Conservation (phyloP, 2,329 filamentous ascomycete species). For the Thielaviopsis ethacetica region DNA sequence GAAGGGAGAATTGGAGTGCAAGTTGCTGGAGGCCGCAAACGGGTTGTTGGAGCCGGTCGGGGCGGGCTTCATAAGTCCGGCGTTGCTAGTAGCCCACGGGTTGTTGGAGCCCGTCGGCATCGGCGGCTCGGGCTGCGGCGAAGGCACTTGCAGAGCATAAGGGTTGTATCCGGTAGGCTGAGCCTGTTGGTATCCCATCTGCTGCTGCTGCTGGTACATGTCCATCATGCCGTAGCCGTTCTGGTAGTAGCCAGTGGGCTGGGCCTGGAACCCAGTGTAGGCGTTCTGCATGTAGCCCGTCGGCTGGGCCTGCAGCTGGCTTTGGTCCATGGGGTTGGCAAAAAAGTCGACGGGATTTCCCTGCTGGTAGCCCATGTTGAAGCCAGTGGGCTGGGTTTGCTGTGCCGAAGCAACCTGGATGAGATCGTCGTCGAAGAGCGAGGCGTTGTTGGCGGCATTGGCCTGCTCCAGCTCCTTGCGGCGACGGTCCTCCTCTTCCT, state of each 20-base stretch:
- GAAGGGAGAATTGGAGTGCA: constrained; percentile 39
- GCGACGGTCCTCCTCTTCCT: constrained; percentile 82
- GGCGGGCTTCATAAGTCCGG: constrained; percentile 54
- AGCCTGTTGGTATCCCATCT: constrained; percentile 32
- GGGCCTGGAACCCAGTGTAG: constrained; percentile 35
- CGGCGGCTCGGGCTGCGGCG: constrained; percentile 38
- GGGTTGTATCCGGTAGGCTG: constrained; percentile 39
- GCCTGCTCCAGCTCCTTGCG: constrained; percentile 58
- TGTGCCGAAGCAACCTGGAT: constrained; percentile 30
- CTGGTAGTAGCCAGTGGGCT: constrained; percentile 40
- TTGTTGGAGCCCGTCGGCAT: constrained; percentile 79
- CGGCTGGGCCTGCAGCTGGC: constrained; percentile 58
- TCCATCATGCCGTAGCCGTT: constrained; percentile 42
- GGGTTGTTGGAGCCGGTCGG: constrained; percentile 96
- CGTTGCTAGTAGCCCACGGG: constrained; percentile 61
- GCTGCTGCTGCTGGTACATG: constrained; percentile 34
- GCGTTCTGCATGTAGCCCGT: constrained; percentile 52
- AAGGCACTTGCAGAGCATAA: constrained; percentile 29
- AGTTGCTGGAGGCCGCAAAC: constrained; percentile 42
- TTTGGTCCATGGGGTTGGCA: constrained; percentile 77
- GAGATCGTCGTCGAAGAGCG: constrained; percentile 74
- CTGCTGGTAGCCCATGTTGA: constrained; percentile 96
- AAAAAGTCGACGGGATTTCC: constrained; percentile 94
- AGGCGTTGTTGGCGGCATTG: constrained; percentile 56
- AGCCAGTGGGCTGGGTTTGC: constrained; percentile 68